Evolutionary conservation across 108 stramenopile species (phyloP).

Genomic region (Bacterosira constricta): DNA sequence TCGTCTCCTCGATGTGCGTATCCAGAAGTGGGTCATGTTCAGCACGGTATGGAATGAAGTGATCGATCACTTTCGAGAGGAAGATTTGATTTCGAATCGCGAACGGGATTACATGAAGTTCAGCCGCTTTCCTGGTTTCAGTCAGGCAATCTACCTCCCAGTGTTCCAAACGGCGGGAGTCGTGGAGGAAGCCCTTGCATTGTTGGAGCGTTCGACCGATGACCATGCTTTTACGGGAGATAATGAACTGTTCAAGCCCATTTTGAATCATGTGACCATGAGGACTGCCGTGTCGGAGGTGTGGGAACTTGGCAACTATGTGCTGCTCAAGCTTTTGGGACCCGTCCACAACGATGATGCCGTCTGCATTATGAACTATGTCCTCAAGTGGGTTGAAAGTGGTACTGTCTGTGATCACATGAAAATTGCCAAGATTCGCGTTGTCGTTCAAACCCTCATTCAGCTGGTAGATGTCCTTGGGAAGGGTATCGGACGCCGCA

Average conservation of each 20-base stretch:
- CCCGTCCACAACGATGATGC: constrained; percentile 84
- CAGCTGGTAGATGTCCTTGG: constrained; percentile 69
- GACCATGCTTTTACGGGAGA: constrained; percentile 70
- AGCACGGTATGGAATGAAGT: constrained; percentile 98
- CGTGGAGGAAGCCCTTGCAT: constrained; percentile 89
- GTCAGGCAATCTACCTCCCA: constrained; percentile 96
- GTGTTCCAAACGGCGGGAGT: constrained; percentile 97
- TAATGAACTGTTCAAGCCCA: constrained; percentile 83
- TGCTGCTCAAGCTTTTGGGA: constrained; percentile 82
- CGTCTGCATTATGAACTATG: constrained; percentile 61
- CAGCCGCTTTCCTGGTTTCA: constrained; percentile 92
- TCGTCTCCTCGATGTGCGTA: constrained; percentile 89
- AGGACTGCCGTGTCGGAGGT: constrained; percentile 94
- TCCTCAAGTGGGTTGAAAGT: constrained; percentile 84
- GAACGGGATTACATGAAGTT: constrained; percentile 95
- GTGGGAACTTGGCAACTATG: constrained; percentile 91
- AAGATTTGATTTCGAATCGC: constrained; percentile 92
- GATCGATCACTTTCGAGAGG: constrained; percentile 87
- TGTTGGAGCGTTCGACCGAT: constrained; percentile 76
- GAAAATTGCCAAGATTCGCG: constrained; percentile 66
- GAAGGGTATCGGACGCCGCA: constrained; percentile 78
- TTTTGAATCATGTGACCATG: constrained; percentile 86
- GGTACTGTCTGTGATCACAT: constrained; percentile 60
- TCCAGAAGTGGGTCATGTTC: constrained; percentile 98
- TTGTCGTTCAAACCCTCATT: constrained; percentile 61